Percentiles rank a stretch among this genome's conserved stretches.
Evolutionary conservation across 495 filamentous ascomycete genomes (phyloP).

Genomic region (Neurospora sp.): DNA sequence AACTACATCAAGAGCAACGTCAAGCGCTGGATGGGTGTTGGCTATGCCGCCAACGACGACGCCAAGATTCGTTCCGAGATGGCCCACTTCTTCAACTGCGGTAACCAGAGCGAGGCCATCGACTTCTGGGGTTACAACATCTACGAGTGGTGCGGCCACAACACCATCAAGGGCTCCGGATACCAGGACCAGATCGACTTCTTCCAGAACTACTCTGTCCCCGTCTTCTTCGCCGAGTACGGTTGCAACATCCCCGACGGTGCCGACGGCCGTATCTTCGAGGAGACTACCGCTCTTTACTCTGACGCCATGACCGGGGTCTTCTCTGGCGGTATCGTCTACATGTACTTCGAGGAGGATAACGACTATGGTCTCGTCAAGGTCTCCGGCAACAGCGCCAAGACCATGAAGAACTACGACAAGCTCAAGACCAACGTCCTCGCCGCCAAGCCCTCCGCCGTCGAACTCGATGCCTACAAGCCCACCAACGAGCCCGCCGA

Average conservation of each 20-base stretch:
- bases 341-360: constrained; percentile 91
- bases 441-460: constrained; percentile 53
- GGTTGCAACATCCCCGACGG: constrained; percentile 65
- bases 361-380: constrained; percentile 82
- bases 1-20: constrained; percentile 71
- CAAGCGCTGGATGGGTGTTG: constrained; percentile 76
- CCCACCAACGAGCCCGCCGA: constrained; percentile 66
- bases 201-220: constrained; percentile 79
- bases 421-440: constrained; percentile 63
- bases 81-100: constrained; percentile 90
- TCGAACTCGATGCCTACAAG: constrained; percentile 55
- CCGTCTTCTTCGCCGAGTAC: constrained; percentile 96
- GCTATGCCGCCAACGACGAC: constrained; percentile 93
- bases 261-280: constrained; percentile 63
- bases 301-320: constrained; percentile 69
- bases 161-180: constrained; percentile 59
- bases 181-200: constrained; percentile 72
- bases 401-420: constrained; percentile 62
- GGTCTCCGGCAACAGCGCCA: constrained; percentile 46
- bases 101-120: constrained; percentile 50
- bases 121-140: constrained; percentile 99
- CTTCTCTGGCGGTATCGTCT: constrained; percentile 90
- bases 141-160: constrained; percentile 94
- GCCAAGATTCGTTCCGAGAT: constrained; percentile 64
- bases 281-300: constrained; percentile 79